phyloP scores from a whole-genome alignment of 208 protist genomes.

The Polymyxa betae region DNA sequence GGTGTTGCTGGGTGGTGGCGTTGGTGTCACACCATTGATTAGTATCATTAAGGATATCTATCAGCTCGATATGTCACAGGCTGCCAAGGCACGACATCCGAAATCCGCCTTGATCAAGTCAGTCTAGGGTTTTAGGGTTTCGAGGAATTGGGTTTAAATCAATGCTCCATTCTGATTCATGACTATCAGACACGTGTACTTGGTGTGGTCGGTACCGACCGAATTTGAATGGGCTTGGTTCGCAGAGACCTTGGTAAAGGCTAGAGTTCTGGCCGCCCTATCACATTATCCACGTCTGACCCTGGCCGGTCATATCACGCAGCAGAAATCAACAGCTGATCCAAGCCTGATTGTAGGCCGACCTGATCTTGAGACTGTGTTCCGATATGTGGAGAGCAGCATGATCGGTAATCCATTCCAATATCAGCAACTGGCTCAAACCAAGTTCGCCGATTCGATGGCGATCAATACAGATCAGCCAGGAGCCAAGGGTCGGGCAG shows the following conservation, averaged over 20 bases:
- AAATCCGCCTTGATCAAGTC: neutral
- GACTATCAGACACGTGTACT: neutral
- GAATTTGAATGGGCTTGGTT: slow-evolving; percentile 52
- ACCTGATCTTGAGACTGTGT: slow-evolving; percentile 30
- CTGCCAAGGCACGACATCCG: neutral
- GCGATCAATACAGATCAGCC: neutral
- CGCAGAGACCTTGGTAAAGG: slow-evolving; percentile 25
- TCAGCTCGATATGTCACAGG: neutral
- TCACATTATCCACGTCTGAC: neutral
- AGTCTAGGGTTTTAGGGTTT: neutral
- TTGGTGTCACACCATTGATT: slow-evolving; percentile 28
- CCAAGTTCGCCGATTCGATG: neutral
- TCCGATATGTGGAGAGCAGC: slow-evolving; percentile 26
- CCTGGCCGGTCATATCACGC: slow-evolving; percentile 17
- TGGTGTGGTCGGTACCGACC: slow-evolving; percentile 44
- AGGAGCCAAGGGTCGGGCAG: neutral
- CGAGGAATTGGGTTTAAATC: too few relatives aligned
- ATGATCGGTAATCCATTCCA: neutral
- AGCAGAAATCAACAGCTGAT: slow-evolving; percentile 28
- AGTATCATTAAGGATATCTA: slow-evolving; percentile 53
- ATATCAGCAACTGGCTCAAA: neutral
- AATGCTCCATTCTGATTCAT: too few relatives aligned
- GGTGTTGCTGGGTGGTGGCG: slow-evolving; percentile 26
- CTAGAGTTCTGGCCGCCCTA: neutral
- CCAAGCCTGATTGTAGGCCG: slow-evolving; percentile 43